Evolutionary conservation across 306 rosid species (phyloP), one percentile per base, ranked within the genome.

Genomic region (Cucumis melo): DNA sequence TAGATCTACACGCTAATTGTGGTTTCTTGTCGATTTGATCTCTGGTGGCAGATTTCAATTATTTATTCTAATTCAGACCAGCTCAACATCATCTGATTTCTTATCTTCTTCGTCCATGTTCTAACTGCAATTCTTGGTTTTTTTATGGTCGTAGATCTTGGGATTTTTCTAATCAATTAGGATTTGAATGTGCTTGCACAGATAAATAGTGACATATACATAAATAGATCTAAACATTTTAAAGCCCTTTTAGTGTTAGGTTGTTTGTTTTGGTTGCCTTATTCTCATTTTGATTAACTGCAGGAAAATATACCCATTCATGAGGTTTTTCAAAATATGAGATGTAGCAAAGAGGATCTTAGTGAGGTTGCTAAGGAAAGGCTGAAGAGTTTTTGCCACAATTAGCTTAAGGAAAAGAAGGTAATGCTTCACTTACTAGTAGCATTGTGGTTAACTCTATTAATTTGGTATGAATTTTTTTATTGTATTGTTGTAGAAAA

Each of bases 181-280:
- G 51, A 34, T 74, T 57, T 74, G 36, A 34, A 55, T 75, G 54
- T 75, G 20, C 15, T 38, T 75, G 21, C 19, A 56, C 34, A 38
- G 51, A 34, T 62, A 54, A 10, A 10, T 13, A 42, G 75, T 41
- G 29, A 41, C 55, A 39, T 7, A 21, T n/a, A 20, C 24, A 20
- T 9, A 12, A 92, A 79, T 70, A 86, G 97, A 91, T 91, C 92
- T 93, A 89, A 79, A 48, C 63, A 39, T 59, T 66, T 83, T 7
- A 38, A 59, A 82, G 71, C 71, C 53, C 73, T 78, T n/a, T n/a
- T n/a, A n/a, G n/a, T n/a, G n/a, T n/a, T n/a, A n/a, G n/a, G n/a
- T n/a, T n/a, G n/a, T n/a, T n/a, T n/a, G n/a, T n/a, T n/a, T n/a
- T n/a, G n/a, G n/a, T n/a, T n/a, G n/a, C n/a, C n/a, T n/a, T n/a